Percentiles rank a stretch among this genome's conserved stretches.
phyloP scores from a whole-genome alignment of 2,329 filamentous ascomycete genomes.

The Colletotrichum spinosum region DNA sequence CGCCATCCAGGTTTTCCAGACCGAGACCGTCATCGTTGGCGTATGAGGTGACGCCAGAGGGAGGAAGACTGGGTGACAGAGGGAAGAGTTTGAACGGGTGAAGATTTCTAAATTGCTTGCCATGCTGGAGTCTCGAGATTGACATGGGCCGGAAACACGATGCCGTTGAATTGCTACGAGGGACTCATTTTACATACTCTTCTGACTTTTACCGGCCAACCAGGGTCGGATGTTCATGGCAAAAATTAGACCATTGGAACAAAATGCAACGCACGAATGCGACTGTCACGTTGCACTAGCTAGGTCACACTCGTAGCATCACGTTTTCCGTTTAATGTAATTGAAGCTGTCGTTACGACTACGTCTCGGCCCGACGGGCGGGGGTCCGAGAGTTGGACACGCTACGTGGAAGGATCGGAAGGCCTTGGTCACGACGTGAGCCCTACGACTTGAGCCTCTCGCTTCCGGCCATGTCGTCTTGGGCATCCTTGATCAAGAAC shows the following conservation, averaged over 20 bases:
- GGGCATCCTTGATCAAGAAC: conserved; percentile 87
- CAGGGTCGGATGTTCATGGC: conserved; percentile 18
- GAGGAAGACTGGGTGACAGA: background rate
- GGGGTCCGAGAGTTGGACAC: background rate
- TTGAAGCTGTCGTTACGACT: too few species aligned
- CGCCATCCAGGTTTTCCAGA: conserved; percentile 43
- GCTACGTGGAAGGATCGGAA: background rate
- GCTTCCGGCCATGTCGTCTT: conserved; percentile 79
- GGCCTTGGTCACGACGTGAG: too few species aligned
- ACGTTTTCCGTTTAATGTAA: background rate
- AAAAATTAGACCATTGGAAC: conserved; percentile 33
- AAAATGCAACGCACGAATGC: background rate
- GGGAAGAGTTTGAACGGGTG: too few species aligned
- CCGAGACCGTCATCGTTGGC: conserved; percentile 37
- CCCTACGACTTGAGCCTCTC: conserved; percentile 74
- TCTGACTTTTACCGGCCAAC: conserved; percentile 13
- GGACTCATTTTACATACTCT: conserved; percentile 33
- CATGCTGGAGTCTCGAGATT: conserved; percentile 31
- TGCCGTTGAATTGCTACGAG: conserved; percentile 19
- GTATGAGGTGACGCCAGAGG: conserved; percentile 21
- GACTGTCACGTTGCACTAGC: background rate
- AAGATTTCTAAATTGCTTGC: conserved; percentile 6
- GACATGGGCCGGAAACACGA: conserved; percentile 21
- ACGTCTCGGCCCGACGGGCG: too few species aligned
- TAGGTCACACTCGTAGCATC: background rate